These are phyloP conservation scores for Cercospora sojina DNA, from an alignment of 2,329 filamentous ascomycete genomes.

Conservation along the genomic window DNA sequence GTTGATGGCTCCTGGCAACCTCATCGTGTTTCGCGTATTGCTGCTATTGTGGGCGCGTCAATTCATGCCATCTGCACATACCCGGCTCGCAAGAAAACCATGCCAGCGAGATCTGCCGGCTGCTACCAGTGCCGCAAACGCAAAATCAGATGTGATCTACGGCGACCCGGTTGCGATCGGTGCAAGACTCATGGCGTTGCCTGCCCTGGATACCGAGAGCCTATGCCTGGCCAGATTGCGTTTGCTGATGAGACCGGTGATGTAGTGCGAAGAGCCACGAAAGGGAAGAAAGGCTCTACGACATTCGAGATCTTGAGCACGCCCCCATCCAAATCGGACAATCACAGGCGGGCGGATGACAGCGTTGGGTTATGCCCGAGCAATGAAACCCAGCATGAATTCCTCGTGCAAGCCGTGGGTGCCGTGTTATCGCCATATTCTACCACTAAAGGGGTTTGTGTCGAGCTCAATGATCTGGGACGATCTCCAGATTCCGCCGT, in stretches of 20 bases:
- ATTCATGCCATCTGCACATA: background rate
- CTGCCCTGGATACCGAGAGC: conserved; percentile 36
- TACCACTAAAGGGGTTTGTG: background rate
- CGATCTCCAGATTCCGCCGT: background rate
- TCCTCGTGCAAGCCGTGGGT: background rate
- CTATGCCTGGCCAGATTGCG: conserved; percentile 28
- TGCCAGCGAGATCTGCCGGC: conserved; percentile 36
- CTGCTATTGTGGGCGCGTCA: background rate
- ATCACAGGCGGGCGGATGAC: background rate
- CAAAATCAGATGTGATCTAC: conserved; percentile 38
- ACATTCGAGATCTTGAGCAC: background rate
- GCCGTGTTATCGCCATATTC: background rate
- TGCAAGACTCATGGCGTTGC: conserved; percentile 35
- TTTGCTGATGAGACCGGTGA: conserved; percentile 33
- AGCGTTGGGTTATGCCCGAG: background rate
- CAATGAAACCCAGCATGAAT: background rate
- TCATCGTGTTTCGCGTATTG: background rate
- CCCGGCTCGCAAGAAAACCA: conserved; percentile 9
- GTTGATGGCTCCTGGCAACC: background rate
- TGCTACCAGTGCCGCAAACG: conserved; percentile 36
- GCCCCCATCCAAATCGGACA: background rate
- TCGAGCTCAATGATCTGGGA: background rate
- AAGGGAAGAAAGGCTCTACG: conserved; percentile 6
- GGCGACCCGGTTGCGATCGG: conserved; percentile 32
- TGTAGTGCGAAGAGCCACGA: conserved; percentile 22